These are phyloP conservation scores for Penicillium sp. DNA, from an alignment of 2,329 filamentous ascomycete species.

Conservation along the genomic window DNA sequence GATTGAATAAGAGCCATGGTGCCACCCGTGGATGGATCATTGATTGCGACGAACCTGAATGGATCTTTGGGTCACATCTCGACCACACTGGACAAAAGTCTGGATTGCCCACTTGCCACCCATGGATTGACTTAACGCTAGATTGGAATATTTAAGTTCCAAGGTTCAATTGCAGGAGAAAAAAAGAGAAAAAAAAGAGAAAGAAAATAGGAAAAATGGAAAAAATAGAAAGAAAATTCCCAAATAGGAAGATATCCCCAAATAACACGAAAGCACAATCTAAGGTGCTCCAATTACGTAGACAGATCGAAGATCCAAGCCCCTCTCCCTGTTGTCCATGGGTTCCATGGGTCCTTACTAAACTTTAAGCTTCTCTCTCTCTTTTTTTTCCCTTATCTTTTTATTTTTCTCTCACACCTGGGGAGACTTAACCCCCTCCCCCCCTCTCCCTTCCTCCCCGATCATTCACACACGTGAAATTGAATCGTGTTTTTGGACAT, in stretches of 20 bases:
- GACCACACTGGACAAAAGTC: constrained; percentile 9
- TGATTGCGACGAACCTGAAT: constrained; percentile 3
- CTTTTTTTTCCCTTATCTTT: not conserved
- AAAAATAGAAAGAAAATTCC: not conserved
- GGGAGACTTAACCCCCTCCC: not conserved
- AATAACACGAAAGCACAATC: not conserved
- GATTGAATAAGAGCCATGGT: not conserved
- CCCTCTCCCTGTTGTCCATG: constrained; percentile 12
- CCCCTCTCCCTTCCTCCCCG: not conserved
- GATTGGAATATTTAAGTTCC: not conserved
- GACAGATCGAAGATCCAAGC: constrained; percentile 20
- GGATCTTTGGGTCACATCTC: constrained; percentile 1
- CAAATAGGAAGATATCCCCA: not conserved
- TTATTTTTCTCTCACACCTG: not conserved
- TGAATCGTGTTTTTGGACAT: not conserved
- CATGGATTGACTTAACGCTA: constrained; percentile 4
- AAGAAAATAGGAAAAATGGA: not conserved
- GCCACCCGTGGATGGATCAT: constrained; percentile 15
- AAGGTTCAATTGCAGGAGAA: not conserved
- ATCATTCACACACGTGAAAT: constrained; percentile 8
- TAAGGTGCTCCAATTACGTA: constrained; percentile 18
- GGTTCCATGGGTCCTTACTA: not conserved
- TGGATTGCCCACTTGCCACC: constrained; percentile 16
- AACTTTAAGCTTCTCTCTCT: constrained; percentile 20
- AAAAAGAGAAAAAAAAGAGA: not conserved